phyloP scores from a whole-genome alignment of 2,329 filamentous ascomycete genomes.

The Pseudogymnoascus sp. region DNA sequence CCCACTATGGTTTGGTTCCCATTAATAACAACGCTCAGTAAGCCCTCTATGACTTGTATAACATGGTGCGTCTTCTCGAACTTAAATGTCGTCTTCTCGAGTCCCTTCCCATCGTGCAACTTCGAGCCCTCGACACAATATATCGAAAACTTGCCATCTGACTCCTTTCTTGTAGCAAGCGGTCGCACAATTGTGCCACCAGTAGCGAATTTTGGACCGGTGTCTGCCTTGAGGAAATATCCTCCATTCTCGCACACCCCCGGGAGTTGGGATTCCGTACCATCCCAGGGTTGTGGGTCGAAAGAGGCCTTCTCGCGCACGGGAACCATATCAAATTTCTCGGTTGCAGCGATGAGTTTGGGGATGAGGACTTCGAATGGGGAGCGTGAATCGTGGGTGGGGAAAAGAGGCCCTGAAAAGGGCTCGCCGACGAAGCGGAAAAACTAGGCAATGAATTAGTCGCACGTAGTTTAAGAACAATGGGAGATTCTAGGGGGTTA shows the following conservation, averaged over 20 bases:
- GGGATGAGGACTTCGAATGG: conserved; percentile 44
- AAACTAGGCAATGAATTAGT: conserved; percentile 32
- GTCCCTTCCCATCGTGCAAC: conserved; percentile 31
- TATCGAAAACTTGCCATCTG: conserved; percentile 44
- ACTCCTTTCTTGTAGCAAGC: conserved; percentile 43
- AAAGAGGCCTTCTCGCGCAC: conserved; percentile 42
- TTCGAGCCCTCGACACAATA: conserved; percentile 43
- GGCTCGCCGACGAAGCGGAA: conserved; percentile 51
- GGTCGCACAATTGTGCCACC: conserved; percentile 42
- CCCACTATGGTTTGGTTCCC: conserved; percentile 20
- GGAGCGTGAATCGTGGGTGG: conserved; percentile 46
- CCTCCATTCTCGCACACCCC: conserved; percentile 30
- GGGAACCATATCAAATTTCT: conserved; percentile 50
- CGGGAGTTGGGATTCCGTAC: conserved; percentile 35
- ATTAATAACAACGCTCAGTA: conserved; percentile 36
- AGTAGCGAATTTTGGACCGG: conserved; percentile 39
- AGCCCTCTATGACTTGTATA: conserved; percentile 42
- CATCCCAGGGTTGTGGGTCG: conserved; percentile 37
- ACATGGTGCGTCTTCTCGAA: conserved; percentile 47
- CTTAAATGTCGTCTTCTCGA: conserved; percentile 32
- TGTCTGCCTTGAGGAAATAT: conserved; percentile 47
- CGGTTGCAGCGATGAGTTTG: conserved; percentile 49
- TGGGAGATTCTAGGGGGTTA: background rate
- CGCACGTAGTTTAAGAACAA: background rate
- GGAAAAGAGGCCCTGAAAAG: conserved; percentile 43